A percentile compares a stretch with the other conserved stretches of the same genome.
phyloP scores from a whole-genome alignment of 495 filamentous ascomycete genomes.

The Tuber melanosporum region DNA sequence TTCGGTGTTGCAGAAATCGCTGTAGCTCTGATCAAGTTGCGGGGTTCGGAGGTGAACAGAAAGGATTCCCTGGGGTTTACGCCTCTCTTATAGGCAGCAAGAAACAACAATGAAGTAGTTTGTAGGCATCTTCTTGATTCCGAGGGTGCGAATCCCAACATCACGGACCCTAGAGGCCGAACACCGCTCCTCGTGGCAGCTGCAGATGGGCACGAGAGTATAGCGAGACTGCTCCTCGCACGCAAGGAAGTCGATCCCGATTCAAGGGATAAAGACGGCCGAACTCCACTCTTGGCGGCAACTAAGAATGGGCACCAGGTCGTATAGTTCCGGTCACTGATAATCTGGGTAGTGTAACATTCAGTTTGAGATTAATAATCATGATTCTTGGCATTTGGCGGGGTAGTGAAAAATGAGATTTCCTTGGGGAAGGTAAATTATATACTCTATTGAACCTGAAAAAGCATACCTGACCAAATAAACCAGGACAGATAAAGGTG shows the following conservation, averaged over 20 bases:
- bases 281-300: constrained; percentile 35
- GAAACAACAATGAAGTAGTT: background rate
- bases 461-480: too few species aligned
- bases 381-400: too few species aligned
- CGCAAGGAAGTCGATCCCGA: constrained; percentile 15
- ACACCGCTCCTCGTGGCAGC: constrained; percentile 44
- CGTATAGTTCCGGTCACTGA: too few species aligned
- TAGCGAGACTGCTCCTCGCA: constrained; percentile 33
- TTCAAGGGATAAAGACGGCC: constrained; percentile 18
- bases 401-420: too few species aligned
- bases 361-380: too few species aligned
- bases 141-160: background rate
- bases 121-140: background rate
- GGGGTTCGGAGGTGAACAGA: background rate
- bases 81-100: background rate
- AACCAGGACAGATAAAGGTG: too few species aligned
- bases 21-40: background rate
- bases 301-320: constrained; percentile 25
- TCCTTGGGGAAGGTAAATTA: too few species aligned
- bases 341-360: too few species aligned
- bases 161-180: background rate
- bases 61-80: background rate
- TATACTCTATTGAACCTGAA: too few species aligned
- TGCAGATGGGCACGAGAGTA: constrained; percentile 42
- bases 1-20: background rate